These are phyloP conservation scores for Taxillus chinensis DNA, from an alignment of 164 flowering plant species.

Conservation along the genomic window DNA sequence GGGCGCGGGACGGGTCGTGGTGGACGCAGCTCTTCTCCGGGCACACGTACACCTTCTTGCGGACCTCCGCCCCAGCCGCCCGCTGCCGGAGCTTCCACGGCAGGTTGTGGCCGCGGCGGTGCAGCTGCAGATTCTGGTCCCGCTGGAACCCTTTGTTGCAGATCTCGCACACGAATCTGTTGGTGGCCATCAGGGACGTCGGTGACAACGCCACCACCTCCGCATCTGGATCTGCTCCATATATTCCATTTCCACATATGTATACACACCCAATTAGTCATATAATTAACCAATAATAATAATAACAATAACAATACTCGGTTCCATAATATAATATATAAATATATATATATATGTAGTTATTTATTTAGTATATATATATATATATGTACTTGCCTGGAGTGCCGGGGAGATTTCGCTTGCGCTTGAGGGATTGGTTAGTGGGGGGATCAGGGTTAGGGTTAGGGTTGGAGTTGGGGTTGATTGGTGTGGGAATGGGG, in stretches of 20 bases:
- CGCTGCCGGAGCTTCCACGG: constrained; percentile 66
- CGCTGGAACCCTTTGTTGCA: constrained; percentile 82
- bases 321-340: too few relatives aligned
- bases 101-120: constrained; percentile 56
- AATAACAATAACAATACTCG: not conserved
- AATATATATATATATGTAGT: too few relatives aligned
- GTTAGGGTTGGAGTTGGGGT: constrained; percentile 23
- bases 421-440: constrained; percentile 29
- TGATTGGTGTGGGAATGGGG: constrained; percentile 29
- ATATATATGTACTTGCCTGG: constrained; percentile 35
- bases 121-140: constrained; percentile 68
- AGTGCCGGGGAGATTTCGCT: constrained; percentile 61
- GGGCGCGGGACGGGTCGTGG: constrained; percentile 61
- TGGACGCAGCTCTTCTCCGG: constrained; percentile 70
- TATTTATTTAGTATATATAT: too few relatives aligned
- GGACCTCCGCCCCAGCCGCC: constrained; percentile 33
- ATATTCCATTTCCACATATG: too few relatives aligned
- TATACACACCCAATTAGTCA: not conserved
- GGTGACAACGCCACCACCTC: constrained; percentile 70
- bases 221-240: constrained; percentile 58
- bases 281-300: not conserved
- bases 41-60: constrained; percentile 64
- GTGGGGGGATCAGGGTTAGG: constrained; percentile 19
- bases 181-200: constrained; percentile 62
- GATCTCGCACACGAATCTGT: constrained; percentile 58